Percentiles rank a stretch among this genome's conserved stretches.
These are phyloP conservation scores for Lentinula novae-zelandiae DNA, from an alignment of 1,284 basidiomycete species.

Conservation along the genomic window DNA sequence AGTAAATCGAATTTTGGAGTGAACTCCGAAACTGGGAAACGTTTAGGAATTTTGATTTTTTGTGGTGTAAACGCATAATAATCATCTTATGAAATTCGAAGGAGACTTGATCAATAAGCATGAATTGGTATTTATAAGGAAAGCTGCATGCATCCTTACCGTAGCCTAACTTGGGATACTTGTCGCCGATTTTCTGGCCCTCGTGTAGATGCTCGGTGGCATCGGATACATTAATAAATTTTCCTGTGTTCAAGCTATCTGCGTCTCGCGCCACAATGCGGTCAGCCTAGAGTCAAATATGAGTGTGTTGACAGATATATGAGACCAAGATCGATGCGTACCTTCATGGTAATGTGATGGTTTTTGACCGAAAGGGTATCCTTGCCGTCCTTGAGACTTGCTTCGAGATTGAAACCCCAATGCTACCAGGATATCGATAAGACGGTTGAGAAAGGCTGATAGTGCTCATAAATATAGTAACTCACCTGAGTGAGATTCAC, in stretches of 20 bases:
- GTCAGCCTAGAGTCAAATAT: constrained; percentile 39
- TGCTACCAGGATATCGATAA: constrained; percentile 38
- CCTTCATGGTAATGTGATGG: constrained; percentile 59
- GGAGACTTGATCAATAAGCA: not conserved
- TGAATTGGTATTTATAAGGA: too few species aligned
- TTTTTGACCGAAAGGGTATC: constrained; percentile 49
- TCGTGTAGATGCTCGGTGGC: constrained; percentile 47
- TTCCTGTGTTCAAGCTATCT: constrained; percentile 49
- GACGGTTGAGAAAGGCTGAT: not conserved
- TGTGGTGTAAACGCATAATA: constrained; percentile 54
- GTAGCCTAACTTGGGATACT: constrained; percentile 55
- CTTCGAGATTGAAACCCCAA: constrained; percentile 79
- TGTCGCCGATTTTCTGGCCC: constrained; percentile 52
- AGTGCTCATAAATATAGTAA: not conserved
- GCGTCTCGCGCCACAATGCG: constrained; percentile 49
- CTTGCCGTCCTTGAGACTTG: constrained; percentile 45
- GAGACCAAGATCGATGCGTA: constrained; percentile 15
- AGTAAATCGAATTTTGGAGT: constrained; percentile 40
- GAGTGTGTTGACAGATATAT: not conserved
- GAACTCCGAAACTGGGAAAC: constrained; percentile 34
- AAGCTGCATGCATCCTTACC: constrained; percentile 33
- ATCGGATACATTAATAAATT: constrained; percentile 41
- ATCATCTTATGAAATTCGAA: constrained; percentile 45
- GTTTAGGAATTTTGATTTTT: constrained; percentile 30
- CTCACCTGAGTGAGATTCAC: constrained; percentile 70